These are phyloP conservation scores for Choiromyces venosus DNA, from an alignment of 495 filamentous ascomycete genomes.

Conservation along the genomic window DNA sequence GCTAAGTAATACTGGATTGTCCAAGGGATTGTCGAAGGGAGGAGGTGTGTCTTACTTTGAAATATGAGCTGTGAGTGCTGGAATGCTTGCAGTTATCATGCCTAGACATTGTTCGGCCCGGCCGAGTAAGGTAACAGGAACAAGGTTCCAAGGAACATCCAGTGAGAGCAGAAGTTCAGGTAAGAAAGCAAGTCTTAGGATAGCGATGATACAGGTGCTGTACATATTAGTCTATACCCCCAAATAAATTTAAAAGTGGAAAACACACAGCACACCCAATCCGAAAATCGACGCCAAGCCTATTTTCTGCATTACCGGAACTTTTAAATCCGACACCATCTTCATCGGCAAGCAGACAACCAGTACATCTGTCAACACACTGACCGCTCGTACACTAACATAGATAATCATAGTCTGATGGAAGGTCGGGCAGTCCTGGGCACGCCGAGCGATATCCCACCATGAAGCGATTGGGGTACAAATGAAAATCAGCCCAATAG, in stretches of 20 bases:
- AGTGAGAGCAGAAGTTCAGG: conserved; percentile 29
- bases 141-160: conserved; percentile 36
- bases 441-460: conserved; percentile 28
- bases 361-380: conserved; percentile 43
- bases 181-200: conserved; percentile 27
- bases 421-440: conserved; percentile 27
- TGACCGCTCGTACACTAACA: conserved; percentile 29
- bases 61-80: conserved; percentile 36
- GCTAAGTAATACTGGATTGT: neutral
- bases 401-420: conserved; percentile 29
- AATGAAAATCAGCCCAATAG: conserved; percentile 27
- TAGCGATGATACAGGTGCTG: conserved; percentile 34
- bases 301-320: conserved; percentile 40
- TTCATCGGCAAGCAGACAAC: conserved; percentile 43
- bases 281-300: conserved; percentile 43
- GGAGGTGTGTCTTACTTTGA: conserved; percentile 20
- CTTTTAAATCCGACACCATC: conserved; percentile 40
- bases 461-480: conserved; percentile 31
- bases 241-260: neutral
- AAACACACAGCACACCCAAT: conserved; percentile 43
- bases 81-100: conserved; percentile 39
- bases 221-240: conserved; percentile 13
- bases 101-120: conserved; percentile 37
- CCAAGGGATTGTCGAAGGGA: neutral
- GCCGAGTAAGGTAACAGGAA: conserved; percentile 33